Percentiles rank a stretch among this genome's conserved stretches.
Evolutionary conservation across 345 rosid species (phyloP).

Genomic region (Rhodamnia rubescens): DNA sequence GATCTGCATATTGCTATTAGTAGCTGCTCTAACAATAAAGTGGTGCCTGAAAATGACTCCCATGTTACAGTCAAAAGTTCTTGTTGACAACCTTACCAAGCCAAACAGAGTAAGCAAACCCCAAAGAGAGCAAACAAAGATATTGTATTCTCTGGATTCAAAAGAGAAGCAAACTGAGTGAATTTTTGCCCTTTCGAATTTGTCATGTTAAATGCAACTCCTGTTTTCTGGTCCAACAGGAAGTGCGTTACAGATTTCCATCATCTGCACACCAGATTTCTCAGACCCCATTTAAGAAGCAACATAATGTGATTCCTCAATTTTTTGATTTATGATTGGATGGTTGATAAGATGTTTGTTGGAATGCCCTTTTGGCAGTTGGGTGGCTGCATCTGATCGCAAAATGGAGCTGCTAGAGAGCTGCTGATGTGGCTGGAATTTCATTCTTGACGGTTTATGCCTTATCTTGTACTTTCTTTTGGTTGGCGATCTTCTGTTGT

Average conservation of each 20-base stretch:
- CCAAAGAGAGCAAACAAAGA: neutral
- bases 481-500: neutral
- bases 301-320: neutral
- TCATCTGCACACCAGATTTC: neutral
- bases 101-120: neutral
- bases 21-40: neutral
- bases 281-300: neutral
- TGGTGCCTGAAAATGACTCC: neutral
- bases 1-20: neutral
- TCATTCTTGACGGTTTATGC: neutral
- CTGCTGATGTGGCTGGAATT: neutral
- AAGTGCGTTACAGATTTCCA: neutral
- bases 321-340: neutral
- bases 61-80: neutral
- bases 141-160: neutral
- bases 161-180: neutral
- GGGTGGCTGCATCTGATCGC: conserved; percentile 61
- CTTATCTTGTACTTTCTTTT: neutral
- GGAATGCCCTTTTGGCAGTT: conserved; percentile 26
- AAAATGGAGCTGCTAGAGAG: conserved; percentile 3
- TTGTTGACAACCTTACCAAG: neutral
- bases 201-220: neutral
- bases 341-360: neutral
- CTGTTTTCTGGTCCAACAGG: neutral
- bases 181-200: neutral